Evolutionary conservation across 441 rosid species (phyloP), one percentile per base, ranked within the genome.

Genomic region (Gossypium lobatum): DNA sequence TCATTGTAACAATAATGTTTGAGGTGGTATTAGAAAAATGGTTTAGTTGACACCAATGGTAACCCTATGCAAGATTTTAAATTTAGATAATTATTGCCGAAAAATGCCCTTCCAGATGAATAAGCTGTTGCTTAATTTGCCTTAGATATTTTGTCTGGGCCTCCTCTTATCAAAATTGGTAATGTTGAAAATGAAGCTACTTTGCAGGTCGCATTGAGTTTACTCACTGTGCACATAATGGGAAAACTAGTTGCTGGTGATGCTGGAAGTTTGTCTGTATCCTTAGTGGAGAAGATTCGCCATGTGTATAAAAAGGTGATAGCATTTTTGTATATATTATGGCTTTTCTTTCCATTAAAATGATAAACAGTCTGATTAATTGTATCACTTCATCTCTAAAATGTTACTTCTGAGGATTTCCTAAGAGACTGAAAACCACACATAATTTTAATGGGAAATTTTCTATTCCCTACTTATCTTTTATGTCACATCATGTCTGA

Each of bases 151-250:
- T 37, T 45, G 59, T 28, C 18, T 70, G 13, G 37, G 20, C 42
- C 34, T 70, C 2, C 5, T 69, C 18, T 58, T 63, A 21, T 55
- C 21, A 11, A 37, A 57, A 37, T 23, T 46, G 11, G 28, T 58
- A 37, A 21, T 71, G 37, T 42, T 57, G 55, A 57, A 55, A 71
- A 42, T 23, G 39, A 39, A 57, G 64, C 53, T 71, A 21, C 55
- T 53, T 69, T 77, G 71, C 90, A 95, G 99, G 91, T 89, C 52
- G 92, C 97, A 69, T 79, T 87, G 45, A 86, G 88, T 82, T 83
- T 88, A 79, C 86, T 91, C 63, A 52, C 77, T 28, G 95, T 91
- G 77, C 91, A 87, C 80, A 79, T 87, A 73, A 92, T 93, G 83
- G 85, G 73, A 70, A 92, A 88, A 77, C 73, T 92, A 83, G 88